phyloP scores from a whole-genome alignment of 805 yeast genomes.

The Yueomyces sp. region DNA sequence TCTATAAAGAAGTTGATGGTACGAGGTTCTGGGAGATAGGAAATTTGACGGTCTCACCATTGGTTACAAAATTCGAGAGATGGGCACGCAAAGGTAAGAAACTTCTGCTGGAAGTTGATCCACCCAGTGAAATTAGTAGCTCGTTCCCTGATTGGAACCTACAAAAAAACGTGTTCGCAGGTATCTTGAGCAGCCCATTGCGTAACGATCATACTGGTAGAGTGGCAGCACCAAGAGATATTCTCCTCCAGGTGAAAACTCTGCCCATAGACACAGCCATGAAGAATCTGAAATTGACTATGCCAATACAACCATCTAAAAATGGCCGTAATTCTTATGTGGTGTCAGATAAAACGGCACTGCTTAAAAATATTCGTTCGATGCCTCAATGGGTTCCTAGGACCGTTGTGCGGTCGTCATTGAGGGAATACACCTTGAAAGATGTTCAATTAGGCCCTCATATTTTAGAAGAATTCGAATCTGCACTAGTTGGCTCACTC shows the following conservation, averaged over 20 bases:
- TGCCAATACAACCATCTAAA: background rate
- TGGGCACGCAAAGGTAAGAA: constrained; percentile 23
- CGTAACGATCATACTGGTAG: constrained; percentile 28
- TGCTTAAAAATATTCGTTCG: background rate
- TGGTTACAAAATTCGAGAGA: constrained; percentile 20
- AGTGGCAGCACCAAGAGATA: constrained; percentile 27
- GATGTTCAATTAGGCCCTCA: too few relatives aligned
- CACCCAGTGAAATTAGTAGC: too few relatives aligned
- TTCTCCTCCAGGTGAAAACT: constrained; percentile 11
- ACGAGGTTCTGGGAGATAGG: background rate
- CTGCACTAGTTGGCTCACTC: too few relatives aligned
- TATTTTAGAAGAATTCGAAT: too few relatives aligned
- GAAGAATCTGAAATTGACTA: background rate
- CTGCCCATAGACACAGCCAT: background rate
- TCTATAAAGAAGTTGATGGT: too few relatives aligned
- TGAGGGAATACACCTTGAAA: background rate
- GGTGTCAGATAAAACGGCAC: background rate
- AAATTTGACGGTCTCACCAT: constrained; percentile 6
- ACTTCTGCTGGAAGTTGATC: constrained; percentile 4
- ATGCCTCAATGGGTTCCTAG: background rate
- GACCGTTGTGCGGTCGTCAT: background rate
- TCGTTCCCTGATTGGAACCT: constrained; percentile 7
- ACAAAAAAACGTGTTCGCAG: constrained; percentile 26
- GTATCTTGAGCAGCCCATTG: constrained; percentile 29
- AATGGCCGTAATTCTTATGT: background rate